Evolutionary conservation across 257 asterid species (phyloP).

Genomic region (Ligustrum vulgare): DNA sequence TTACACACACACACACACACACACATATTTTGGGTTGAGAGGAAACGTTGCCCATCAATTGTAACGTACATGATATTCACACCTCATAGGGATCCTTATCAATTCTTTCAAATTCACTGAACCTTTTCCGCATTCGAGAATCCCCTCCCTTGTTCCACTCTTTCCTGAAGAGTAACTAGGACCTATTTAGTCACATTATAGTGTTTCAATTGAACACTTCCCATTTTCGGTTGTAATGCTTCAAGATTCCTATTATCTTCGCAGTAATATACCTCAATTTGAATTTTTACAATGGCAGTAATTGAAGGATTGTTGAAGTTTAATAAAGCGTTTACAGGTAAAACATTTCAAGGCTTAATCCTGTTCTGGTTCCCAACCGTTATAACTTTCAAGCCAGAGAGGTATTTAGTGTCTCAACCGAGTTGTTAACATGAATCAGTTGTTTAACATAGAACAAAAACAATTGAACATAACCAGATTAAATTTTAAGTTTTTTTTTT

Average conservation of each 20-base stretch:
- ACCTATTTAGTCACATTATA: neutral
- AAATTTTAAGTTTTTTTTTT: neutral
- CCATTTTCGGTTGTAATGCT: slow-evolving; percentile 2
- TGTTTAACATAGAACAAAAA: neutral
- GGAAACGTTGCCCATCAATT: too few relatives aligned
- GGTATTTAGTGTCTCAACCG: too few relatives aligned
- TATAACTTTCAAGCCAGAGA: too few relatives aligned
- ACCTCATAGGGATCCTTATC: too few relatives aligned
- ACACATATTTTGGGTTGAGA: too few relatives aligned
- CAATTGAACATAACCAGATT: neutral
- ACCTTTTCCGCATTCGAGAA: neutral
- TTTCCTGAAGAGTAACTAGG: neutral
- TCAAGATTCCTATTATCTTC: slow-evolving; percentile 15
- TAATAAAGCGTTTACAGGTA: neutral
- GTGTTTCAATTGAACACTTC: neutral
- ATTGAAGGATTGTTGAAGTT: slow-evolving; percentile 8
- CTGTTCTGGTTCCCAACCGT: too few relatives aligned
- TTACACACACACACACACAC: too few relatives aligned
- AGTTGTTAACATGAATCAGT: too few relatives aligned
- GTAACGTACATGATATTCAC: too few relatives aligned
- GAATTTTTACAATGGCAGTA: slow-evolving; percentile 15
- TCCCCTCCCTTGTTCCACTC: neutral
- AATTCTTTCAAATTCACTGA: too few relatives aligned
- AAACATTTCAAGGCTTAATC: neutral
- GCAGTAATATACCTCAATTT: slow-evolving; percentile 2